Evolutionary conservation across 495 filamentous ascomycete species (phyloP).

Genomic region (Xylaria venustula): DNA sequence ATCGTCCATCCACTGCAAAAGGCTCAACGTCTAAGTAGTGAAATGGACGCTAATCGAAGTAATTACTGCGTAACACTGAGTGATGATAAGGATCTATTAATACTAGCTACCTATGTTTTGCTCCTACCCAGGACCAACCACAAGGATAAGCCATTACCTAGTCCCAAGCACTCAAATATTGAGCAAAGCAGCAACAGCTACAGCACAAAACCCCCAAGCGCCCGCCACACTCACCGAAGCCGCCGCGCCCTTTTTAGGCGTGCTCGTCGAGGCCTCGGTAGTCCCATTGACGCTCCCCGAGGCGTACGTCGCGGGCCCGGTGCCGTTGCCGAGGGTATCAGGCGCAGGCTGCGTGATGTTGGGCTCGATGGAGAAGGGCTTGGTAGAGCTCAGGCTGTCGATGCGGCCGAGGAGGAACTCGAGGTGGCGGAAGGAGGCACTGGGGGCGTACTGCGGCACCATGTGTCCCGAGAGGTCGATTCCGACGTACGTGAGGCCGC

Average conservation of each 20-base stretch:
- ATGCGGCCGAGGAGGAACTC: slow-evolving; percentile 38
- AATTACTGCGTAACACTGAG: no score
- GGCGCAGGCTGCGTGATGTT: slow-evolving; percentile 21
- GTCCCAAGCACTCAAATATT: no score
- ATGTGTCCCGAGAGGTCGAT: slow-evolving; percentile 35
- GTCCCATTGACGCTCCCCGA: neutral
- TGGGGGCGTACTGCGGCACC: slow-evolving; percentile 34
- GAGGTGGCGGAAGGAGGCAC: slow-evolving; percentile 34
- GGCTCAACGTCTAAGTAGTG: no score
- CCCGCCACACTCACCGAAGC: neutral
- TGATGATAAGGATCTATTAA: no score
- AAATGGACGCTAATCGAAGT: no score
- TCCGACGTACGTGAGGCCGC: slow-evolving; percentile 37
- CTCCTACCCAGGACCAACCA: no score
- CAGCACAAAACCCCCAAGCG: neutral
- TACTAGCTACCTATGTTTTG: no score
- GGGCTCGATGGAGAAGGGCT: slow-evolving; percentile 31
- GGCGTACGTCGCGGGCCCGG: slow-evolving; percentile 21
- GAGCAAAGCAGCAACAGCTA: neutral
- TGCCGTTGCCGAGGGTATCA: slow-evolving; percentile 28
- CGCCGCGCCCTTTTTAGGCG: neutral
- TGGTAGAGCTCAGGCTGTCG: slow-evolving; percentile 29
- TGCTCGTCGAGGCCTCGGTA: neutral
- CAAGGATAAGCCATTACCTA: no score
- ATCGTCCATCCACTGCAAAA: no score